phyloP scores from a whole-genome alignment of 164 flowering plant genomes.

The Vitis rotundifolia region DNA sequence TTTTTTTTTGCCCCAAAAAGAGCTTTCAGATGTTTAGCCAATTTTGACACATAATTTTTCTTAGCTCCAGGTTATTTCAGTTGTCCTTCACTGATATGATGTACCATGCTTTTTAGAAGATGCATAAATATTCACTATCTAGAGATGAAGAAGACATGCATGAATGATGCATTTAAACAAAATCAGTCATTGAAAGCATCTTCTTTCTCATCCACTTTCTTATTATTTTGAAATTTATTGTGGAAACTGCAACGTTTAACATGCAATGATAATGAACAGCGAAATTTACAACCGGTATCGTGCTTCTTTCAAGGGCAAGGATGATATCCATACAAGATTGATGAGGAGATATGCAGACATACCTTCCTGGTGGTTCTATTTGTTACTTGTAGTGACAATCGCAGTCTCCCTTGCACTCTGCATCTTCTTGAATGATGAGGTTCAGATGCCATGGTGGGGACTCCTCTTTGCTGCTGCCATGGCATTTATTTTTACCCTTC shows the following conservation, averaged over 20 bases:
- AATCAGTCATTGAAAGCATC: not conserved
- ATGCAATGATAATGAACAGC: constrained; percentile 21
- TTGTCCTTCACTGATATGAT: not conserved
- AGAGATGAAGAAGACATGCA: not conserved
- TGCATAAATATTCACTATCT: not conserved
- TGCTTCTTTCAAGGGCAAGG: constrained; percentile 47
- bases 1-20: not conserved
- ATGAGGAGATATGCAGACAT: constrained; percentile 53
- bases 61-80: not conserved
- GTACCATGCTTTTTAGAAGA: not conserved
- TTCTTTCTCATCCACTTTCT: not conserved
- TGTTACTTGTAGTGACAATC: constrained; percentile 35
- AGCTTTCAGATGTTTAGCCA: not conserved
- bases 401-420: constrained; percentile 37
- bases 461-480: constrained; percentile 47
- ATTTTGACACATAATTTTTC: not conserved
- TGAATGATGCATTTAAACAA: not conserved
- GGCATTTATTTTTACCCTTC: constrained; percentile 54
- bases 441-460: constrained; percentile 70
- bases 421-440: constrained; percentile 41
- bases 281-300: constrained; percentile 41
- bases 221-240: not conserved
- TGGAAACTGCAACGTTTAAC: not conserved
- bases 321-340: constrained; percentile 47
- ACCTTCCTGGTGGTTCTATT: constrained; percentile 60